phyloP scores from a whole-genome alignment of 768 basidiomycete species.

The Lactarius quietus region DNA sequence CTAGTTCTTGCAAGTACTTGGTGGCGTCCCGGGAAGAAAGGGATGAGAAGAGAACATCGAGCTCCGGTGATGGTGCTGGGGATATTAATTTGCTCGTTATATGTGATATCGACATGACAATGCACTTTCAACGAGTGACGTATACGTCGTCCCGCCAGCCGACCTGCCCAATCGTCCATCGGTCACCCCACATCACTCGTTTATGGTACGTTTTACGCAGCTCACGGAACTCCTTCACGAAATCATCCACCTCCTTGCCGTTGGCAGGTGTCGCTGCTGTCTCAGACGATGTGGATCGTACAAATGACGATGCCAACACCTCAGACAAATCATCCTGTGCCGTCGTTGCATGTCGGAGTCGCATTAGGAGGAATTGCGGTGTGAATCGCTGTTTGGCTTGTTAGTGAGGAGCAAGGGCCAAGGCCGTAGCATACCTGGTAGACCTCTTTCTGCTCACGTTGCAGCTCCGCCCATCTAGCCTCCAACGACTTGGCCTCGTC shows the following conservation, averaged over 20 bases:
- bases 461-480: conserved; percentile 78
- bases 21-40: conserved; percentile 36
- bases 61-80: neutral
- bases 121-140: neutral
- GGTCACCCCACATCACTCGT: conserved; percentile 83
- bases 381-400: conserved; percentile 59
- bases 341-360: conserved; percentile 82
- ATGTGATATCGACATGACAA: conserved; percentile 22
- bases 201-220: conserved; percentile 90
- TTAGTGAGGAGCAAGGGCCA: neutral
- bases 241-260: conserved; percentile 71
- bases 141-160: conserved; percentile 66
- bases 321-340: conserved; percentile 91
- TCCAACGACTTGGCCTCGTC: conserved; percentile 83
- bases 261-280: conserved; percentile 26
- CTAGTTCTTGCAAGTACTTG: conserved; percentile 31
- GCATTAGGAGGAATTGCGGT: conserved; percentile 83
- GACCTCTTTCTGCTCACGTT: conserved; percentile 82
- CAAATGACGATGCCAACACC: conserved; percentile 74
- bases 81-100: conserved; percentile 21
- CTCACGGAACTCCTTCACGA: conserved; percentile 85
- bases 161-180: conserved; percentile 83
- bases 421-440: conserved; percentile 60
- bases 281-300: conserved; percentile 46
- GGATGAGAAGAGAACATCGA: conserved; percentile 38